Conservation (phyloP, 1,284 basidiomycete species). For the Cutaneotrichosporon sp. region DNA sequence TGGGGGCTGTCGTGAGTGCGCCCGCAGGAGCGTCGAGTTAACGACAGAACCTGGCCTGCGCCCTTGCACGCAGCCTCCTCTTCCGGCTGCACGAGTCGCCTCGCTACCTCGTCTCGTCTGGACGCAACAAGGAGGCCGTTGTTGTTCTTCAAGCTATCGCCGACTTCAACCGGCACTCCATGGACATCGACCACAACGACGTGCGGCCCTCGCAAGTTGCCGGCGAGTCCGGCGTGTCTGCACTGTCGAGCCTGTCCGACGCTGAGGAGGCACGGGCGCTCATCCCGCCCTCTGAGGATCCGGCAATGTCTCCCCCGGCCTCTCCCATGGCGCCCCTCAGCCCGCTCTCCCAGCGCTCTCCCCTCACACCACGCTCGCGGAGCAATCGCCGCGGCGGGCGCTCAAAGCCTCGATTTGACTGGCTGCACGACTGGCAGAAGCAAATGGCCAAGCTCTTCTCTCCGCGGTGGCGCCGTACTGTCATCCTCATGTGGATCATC, state of each 20-base stretch:
- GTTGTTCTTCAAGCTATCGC: slow-evolving; percentile 79
- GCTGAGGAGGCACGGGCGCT: slow-evolving; percentile 14
- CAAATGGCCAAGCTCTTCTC: slow-evolving; percentile 74
- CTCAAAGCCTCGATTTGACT: slow-evolving; percentile 3
- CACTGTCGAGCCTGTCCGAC: neutral
- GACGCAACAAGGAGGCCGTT: slow-evolving; percentile 76
- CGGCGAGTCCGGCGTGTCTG: slow-evolving; percentile 3
- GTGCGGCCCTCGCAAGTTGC: slow-evolving; percentile 53
- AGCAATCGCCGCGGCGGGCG: slow-evolving; percentile 1
- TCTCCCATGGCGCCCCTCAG: slow-evolving; percentile 16
- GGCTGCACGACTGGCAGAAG: slow-evolving; percentile 61
- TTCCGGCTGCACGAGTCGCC: slow-evolving; percentile 93
- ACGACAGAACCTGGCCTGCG: slow-evolving; percentile 78
- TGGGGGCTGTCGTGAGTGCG: slow-evolving; percentile 68
- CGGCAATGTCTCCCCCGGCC: slow-evolving; percentile 7
- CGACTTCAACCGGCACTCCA: slow-evolving; percentile 71
- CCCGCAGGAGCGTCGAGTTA: neutral
- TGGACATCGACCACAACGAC: slow-evolving; percentile 68
- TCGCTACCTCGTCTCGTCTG: slow-evolving; percentile 81
- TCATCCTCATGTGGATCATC: slow-evolving; percentile 76
- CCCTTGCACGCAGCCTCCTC: slow-evolving; percentile 78
- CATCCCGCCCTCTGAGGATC: slow-evolving; percentile 10
- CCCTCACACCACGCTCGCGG: neutral
- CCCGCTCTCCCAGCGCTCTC: slow-evolving; percentile 3
- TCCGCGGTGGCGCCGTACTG: slow-evolving; percentile 79